Evolutionary conservation across 306 rosid genomes (phyloP).

Genomic region (Arachis hypogaea): DNA sequence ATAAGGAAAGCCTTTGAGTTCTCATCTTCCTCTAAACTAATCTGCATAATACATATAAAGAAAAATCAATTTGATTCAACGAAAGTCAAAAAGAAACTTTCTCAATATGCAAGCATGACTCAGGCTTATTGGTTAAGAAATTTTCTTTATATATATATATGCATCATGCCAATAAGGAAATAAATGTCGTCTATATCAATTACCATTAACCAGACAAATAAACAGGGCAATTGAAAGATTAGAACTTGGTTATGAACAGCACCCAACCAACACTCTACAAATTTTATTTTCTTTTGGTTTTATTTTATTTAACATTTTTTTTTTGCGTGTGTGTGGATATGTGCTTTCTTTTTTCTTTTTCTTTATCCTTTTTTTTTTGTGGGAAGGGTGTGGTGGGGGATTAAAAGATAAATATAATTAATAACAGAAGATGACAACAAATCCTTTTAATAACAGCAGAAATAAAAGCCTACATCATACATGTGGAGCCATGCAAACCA

Average conservation of each 20-base stretch:
- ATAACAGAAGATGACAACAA: no score
- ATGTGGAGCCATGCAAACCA: constrained; percentile 6
- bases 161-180: constrained; percentile 1
- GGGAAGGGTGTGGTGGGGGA: no score
- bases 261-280: background rate
- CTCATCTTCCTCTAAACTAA: constrained; percentile 67
- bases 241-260: background rate
- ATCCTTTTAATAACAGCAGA: background rate
- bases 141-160: background rate
- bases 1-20: constrained; percentile 77
- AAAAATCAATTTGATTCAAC: background rate
- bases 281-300: background rate
- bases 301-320: no score
- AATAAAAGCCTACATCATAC: constrained; percentile 1
- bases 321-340: no score
- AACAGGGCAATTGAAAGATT: background rate
- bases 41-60: constrained; percentile 55
- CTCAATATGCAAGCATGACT: constrained; percentile 20
- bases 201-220: constrained; percentile 8
- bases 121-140: background rate
- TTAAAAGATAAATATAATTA: no score
- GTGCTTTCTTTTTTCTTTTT: no score
- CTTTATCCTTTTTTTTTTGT: no score
- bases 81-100: constrained; percentile 3
- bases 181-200: background rate